Percentiles rank a stretch among this genome's conserved stretches.
Evolutionary conservation across 257 asterid genomes (phyloP).

Genomic region (Capsicum rhomboideum): DNA sequence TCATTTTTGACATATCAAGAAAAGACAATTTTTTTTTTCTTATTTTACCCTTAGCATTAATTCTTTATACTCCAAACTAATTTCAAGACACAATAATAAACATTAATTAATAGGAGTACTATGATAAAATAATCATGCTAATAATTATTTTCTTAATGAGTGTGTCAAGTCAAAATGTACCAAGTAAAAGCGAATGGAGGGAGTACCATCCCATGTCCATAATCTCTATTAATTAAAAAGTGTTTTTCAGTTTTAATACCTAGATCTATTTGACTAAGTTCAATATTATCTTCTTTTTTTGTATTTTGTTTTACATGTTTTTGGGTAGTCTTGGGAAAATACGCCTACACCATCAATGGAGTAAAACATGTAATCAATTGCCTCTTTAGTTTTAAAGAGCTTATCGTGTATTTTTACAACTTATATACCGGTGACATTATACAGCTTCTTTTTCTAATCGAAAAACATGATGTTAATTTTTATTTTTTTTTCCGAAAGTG

Average conservation of each 20-base stretch:
- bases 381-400: background rate
- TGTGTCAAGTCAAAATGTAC: too few species aligned
- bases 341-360: background rate
- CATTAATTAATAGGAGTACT: too few species aligned
- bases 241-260: background rate
- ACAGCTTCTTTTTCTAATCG: background rate
- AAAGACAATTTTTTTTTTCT: too few species aligned
- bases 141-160: too few species aligned
- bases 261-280: background rate
- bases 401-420: background rate
- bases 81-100: too few species aligned
- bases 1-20: too few species aligned
- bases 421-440: background rate
- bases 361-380: background rate
- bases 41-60: too few species aligned
- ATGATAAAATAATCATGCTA: too few species aligned
- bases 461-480: background rate
- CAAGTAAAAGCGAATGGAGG: too few species aligned
- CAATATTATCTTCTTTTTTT: background rate
- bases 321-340: background rate
- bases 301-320: background rate
- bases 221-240: background rate
- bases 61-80: too few species aligned
- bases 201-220: background rate
- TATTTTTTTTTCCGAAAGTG: background rate